These are phyloP conservation scores for Ophiostoma populinum DNA, from an alignment of 2,329 filamentous ascomycete genomes.

Conservation along the genomic window DNA sequence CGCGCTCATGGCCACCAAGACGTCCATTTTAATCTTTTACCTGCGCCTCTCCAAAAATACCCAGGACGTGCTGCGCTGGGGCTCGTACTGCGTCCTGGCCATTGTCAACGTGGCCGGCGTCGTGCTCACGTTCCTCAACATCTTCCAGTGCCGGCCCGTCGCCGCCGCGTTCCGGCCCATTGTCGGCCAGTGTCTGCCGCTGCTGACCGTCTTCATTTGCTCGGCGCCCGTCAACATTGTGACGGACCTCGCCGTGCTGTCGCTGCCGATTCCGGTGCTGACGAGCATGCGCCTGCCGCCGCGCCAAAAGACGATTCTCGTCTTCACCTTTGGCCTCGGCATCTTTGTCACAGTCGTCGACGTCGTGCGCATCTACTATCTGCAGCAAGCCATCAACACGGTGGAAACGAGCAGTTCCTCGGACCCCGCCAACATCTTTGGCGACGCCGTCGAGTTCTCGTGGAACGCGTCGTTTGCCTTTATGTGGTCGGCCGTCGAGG, in stretches of 20 bases:
- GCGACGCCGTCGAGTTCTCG: slow-evolving; percentile 34
- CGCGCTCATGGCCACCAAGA: slow-evolving; percentile 78
- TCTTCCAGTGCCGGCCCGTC: slow-evolving; percentile 70
- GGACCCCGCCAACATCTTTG: slow-evolving; percentile 28
- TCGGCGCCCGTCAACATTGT: slow-evolving; percentile 85
- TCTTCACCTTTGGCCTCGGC: slow-evolving; percentile 73
- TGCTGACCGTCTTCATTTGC: slow-evolving; percentile 46
- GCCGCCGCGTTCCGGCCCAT: slow-evolving; percentile 44
- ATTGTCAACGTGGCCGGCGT: slow-evolving; percentile 65
- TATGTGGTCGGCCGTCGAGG: slow-evolving; percentile 89
- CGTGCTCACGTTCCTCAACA: slow-evolving; percentile 69
- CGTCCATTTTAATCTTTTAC: slow-evolving; percentile 84
- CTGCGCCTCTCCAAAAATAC: slow-evolving; percentile 63
- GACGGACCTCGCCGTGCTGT: slow-evolving; percentile 74
- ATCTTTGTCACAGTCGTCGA: slow-evolving; percentile 79
- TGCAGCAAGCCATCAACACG: slow-evolving; percentile 51
- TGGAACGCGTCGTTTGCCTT: slow-evolving; percentile 72
- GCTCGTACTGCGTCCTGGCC: slow-evolving; percentile 62
- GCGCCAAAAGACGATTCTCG: slow-evolving; percentile 74
- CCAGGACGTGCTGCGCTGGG: slow-evolving; percentile 57
- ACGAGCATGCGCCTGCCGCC: slow-evolving; percentile 70
- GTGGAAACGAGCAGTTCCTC: slow-evolving; percentile 18
- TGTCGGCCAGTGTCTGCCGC: slow-evolving; percentile 31
- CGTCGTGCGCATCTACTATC: slow-evolving; percentile 75
- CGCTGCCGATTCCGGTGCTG: slow-evolving; percentile 74